These are phyloP conservation scores for Stramenopiles sp. DNA, from an alignment of 352 stramenopile species.

Conservation along the genomic window DNA sequence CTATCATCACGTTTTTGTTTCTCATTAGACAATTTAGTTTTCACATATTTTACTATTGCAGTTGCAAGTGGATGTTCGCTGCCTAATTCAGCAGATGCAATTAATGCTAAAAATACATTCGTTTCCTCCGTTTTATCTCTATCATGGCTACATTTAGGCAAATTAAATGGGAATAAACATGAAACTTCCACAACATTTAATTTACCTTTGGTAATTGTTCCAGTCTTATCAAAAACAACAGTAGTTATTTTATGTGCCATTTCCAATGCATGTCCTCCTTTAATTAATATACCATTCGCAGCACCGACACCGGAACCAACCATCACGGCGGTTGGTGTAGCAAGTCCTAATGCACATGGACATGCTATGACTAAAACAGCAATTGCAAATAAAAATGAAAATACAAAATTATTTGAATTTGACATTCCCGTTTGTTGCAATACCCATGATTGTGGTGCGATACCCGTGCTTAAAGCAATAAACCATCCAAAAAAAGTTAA, in stretches of 20 bases:
- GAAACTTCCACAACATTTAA: constrained; percentile 60
- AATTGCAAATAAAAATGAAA: constrained; percentile 90
- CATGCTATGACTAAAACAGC: constrained; percentile 92
- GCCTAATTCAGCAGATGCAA: constrained; percentile 67
- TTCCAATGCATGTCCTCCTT: constrained; percentile 78
- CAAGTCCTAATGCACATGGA: constrained; percentile 90
- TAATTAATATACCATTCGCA: constrained; percentile 89
- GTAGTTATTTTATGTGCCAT: constrained; percentile 69
- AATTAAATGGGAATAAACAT: constrained; percentile 18
- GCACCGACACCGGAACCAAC: constrained; percentile 91
- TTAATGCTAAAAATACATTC: constrained; percentile 31
- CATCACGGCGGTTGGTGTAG: constrained; percentile 93
- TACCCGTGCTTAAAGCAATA: constrained; percentile 32
- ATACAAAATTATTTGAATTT: constrained; percentile 37
- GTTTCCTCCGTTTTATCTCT: neutral
- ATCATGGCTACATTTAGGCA: neutral
- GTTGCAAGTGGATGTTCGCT: constrained; percentile 82
- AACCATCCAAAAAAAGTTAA: constrained; percentile 88
- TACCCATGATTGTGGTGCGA: constrained; percentile 28
- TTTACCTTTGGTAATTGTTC: constrained; percentile 80
- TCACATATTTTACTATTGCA: constrained; percentile 60
- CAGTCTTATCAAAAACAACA: constrained; percentile 99
- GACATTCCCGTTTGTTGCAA: neutral
- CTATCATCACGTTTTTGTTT: constrained; percentile 24
- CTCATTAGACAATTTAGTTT: constrained; percentile 25